Percentiles rank a stretch among this genome's conserved stretches.
These are phyloP conservation scores for Lycium barbarum DNA, from an alignment of 257 asterid genomes.

Conservation along the genomic window DNA sequence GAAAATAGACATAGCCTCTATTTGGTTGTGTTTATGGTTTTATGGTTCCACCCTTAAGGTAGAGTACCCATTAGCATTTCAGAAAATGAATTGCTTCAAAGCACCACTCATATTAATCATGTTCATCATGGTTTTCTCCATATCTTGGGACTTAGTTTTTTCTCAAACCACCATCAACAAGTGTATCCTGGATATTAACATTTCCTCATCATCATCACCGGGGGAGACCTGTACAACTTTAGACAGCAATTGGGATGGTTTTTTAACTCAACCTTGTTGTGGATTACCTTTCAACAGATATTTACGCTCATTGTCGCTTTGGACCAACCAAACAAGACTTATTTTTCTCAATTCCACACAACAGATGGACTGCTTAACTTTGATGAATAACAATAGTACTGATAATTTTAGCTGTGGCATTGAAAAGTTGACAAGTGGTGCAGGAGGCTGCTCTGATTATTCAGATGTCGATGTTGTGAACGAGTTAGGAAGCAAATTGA, in stretches of 20 bases:
- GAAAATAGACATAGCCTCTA: background rate
- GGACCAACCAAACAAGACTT: constrained; percentile 52
- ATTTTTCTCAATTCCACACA: constrained; percentile 53
- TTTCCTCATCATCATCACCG: constrained; percentile 37
- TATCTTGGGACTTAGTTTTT: constrained; percentile 32
- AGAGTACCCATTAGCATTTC: constrained; percentile 3
- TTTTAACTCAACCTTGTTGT: constrained; percentile 47
- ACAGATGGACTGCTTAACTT: constrained; percentile 48
- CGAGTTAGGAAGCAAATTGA: constrained; percentile 43
- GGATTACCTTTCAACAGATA: constrained; percentile 42
- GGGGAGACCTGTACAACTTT: constrained; percentile 35
- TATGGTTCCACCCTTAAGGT: background rate
- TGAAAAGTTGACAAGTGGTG: constrained; percentile 60
- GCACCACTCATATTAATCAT: background rate
- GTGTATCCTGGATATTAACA: constrained; percentile 47
- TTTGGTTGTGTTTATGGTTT: constrained; percentile 2
- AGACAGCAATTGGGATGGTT: constrained; percentile 60
- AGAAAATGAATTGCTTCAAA: constrained; percentile 39
- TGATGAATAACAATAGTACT: constrained; percentile 26
- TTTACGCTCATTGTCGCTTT: constrained; percentile 50
- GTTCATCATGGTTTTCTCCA: constrained; percentile 11
- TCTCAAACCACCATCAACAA: constrained; percentile 24
- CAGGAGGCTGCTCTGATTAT: constrained; percentile 70
- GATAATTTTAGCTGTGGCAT: constrained; percentile 55
- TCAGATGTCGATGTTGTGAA: constrained; percentile 46